Base-by-base conservation (phyloP, 768 basidiomycete genomes). In the Lactarius evosmus region DNA sequence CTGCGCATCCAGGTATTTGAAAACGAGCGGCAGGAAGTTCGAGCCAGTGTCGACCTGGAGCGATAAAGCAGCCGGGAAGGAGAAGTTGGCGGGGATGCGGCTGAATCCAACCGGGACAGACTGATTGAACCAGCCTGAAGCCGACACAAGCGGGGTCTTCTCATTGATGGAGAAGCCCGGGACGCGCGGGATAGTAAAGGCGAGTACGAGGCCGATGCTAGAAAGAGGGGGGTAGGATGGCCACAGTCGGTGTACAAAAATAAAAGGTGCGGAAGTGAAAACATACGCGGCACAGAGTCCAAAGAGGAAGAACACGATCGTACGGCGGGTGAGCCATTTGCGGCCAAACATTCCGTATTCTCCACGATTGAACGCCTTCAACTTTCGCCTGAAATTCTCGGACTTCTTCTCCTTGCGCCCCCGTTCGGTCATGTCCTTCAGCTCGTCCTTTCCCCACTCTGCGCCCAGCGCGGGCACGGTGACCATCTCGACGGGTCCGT, bases 381-480 rank as follows among this genome's bases (percentile, higher is more conserved):
- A 93, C 67, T 84, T 82, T 57, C 82, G 78, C 60, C 70, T 75
- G 61, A 85, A 79, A 54, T 75, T 71, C 54, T 85, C 84, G 16
- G 76, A 70, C 72, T 84, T 84, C 56, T 82, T 78, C 74, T 92
- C 88, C 32, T 82, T 79, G 71, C 82, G 83, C 5, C 84, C 90
- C 2, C 85, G 76, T 70, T 86, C 88, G 1, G 88, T 89, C 83
- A 93, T 89, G 40, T 82, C 82, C 54, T 81, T 82, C 74, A 97
- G 75, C 73, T 98, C 95, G 22, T 82, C 77, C 56, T 85, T 85
- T 29, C 82, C 82, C 95, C 95, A 98, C 76, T 98, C 95, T 0
- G 95, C 78, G 22, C 95, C 95, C 3, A 98, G 80, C 2, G 91
- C 91, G 3, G 95, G 95, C 0, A 97, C 93, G 0, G 95, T 96